Evolutionary conservation across 192 early-diverging fungal species (phyloP).

Genomic region (Backusella sp.): DNA sequence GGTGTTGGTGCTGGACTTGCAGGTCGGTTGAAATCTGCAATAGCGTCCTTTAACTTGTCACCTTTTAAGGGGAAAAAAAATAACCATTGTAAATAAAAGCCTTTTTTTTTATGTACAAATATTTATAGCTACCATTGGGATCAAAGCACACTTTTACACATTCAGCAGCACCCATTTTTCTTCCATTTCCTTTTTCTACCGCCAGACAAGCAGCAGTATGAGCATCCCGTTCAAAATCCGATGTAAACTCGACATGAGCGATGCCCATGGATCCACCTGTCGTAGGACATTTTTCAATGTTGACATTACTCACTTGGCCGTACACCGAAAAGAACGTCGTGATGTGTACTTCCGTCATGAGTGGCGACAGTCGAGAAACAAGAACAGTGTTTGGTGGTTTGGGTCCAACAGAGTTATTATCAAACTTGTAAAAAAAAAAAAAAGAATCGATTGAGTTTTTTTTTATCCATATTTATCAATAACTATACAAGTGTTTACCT

Average conservation of each 20-base stretch:
- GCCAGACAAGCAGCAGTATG: slow-evolving; percentile 44
- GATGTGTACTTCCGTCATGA: slow-evolving; percentile 37
- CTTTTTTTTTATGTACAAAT: neutral
- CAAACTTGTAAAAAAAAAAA: slow-evolving; percentile 17
- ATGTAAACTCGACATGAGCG: slow-evolving; percentile 46
- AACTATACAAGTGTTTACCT: neutral
- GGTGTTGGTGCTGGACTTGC: neutral
- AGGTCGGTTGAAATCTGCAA: slow-evolving; percentile 12
- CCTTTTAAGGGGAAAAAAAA: neutral
- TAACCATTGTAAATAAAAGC: neutral
- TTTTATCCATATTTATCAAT: neutral
- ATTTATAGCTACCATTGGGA: slow-evolving; percentile 24
- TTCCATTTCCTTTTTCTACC: slow-evolving; percentile 48
- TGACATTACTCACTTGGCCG: slow-evolving; percentile 46
- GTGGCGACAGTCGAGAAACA: slow-evolving; percentile 35
- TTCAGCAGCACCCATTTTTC: slow-evolving; percentile 35
- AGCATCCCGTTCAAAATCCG: slow-evolving; percentile 25
- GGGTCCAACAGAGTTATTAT: slow-evolving; percentile 27
- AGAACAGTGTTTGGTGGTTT: slow-evolving; percentile 34
- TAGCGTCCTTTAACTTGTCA: slow-evolving; percentile 25
- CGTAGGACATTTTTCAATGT: slow-evolving; percentile 49
- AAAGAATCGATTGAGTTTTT: neutral
- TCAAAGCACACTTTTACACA: slow-evolving; percentile 42
- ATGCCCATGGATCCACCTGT: slow-evolving; percentile 49
- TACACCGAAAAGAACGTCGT: slow-evolving; percentile 46